Base-by-base conservation (phyloP, 2,329 filamentous ascomycete genomes). In the Biscogniauxia sp. region DNA sequence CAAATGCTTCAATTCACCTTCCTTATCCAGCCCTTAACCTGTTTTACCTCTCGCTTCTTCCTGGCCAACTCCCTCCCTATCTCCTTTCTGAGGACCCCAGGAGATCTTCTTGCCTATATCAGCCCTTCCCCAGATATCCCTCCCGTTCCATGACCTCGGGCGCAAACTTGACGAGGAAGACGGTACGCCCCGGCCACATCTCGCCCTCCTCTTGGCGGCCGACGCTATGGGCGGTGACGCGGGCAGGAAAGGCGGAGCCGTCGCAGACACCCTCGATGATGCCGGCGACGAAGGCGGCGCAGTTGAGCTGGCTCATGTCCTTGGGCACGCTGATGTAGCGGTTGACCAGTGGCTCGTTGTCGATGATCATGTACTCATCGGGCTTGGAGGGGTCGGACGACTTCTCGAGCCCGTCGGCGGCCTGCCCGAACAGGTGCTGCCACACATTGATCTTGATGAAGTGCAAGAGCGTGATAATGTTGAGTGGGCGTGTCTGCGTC, bases 301-400 rank as follows among this genome's bases (percentile, higher is more conserved):
- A 97, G 76, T 97, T 98, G 72, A 99, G 83, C 84, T 95, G 91
- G 77, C 86, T 93, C 91, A 99, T 96, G 78, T 99, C 95, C 72
- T 90, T 90, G 17, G 95, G 95, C 57, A 98, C 90, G 70, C 88
- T 92, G 73, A 99, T 90, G 79, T 95, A 98, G 64, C 90, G 89
- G 77, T 97, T 98, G 49, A 98, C 94, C 55, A 98, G 83, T 20
- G 95, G 95, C 75, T 98, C 95, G 78, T 99, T 98, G 79, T 99
- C 95, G 70, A 93, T 92, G 70, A 99, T 95, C 94, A 99, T 98
- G 82, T 98, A 99, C 80, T 98, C 94, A 69, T 95, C 92, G 8
- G 92, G 89, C 56, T 93, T 94, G 57, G 88, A 86, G 8, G 91
- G 88, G 70, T 91, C 89, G 57, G 88, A 88, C 61, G 88, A 92